Evolutionary conservation across 2,329 filamentous ascomycete genomes (phyloP).

Genomic region (Talaromyces sp.): DNA sequence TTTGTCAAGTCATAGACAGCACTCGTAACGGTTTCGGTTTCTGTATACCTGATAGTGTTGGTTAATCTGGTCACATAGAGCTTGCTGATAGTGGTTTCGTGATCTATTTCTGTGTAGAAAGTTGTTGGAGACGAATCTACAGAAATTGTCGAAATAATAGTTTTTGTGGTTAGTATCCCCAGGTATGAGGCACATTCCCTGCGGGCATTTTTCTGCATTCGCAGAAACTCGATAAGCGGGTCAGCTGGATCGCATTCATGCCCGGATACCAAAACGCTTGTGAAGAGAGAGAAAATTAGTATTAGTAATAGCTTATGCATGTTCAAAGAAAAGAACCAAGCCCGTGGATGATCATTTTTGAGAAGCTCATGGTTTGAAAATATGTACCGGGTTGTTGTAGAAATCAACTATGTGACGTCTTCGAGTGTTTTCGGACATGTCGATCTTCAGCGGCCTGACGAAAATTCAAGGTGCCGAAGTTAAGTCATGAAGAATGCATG

Average conservation of each 20-base stretch:
- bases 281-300: neutral
- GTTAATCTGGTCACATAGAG: neutral
- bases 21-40: neutral
- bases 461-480: neutral
- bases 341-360: neutral
- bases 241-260: neutral
- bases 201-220: neutral
- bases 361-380: too few relatives aligned
- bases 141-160: neutral
- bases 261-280: neutral
- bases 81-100: neutral
- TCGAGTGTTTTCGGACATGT: neutral
- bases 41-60: neutral
- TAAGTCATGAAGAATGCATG: neutral
- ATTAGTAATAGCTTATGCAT: neutral
- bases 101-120: neutral
- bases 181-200: neutral
- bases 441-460: neutral
- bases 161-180: neutral
- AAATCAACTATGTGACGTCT: neutral
- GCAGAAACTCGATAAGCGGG: neutral
- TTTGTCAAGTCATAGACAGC: neutral
- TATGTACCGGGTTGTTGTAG: neutral
- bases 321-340: neutral
- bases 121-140: neutral